Evolutionary conservation across 345 rosid species (phyloP), one percentile per base, ranked within the genome.

Genomic region (Excoecaria agallocha): DNA sequence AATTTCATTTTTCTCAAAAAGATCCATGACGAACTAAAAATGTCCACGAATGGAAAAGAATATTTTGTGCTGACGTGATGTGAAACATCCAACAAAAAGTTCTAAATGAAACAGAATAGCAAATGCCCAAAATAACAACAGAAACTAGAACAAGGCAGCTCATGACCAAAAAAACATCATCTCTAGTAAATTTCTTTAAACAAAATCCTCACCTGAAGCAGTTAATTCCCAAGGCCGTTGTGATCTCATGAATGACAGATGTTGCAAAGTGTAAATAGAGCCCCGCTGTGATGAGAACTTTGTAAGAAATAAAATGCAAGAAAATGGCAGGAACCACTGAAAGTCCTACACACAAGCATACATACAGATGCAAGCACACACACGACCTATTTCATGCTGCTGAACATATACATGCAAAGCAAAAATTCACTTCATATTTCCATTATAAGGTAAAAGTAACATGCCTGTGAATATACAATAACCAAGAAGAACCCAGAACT

Each of bases 171-270:
- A 19, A 17, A 20, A 30, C 8, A 50, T 7, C 20, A 35, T 30
- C 3, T 37, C 30, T 20, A 69, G 15, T 8, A 12, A 41, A 37
- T 41, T 5, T 6, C 7, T 35, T 45, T 2, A 17, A 45, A 55
- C 16, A 68, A 65, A 50, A 70, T 37, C 19, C 75, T 64, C 79
- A 95, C 99, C 99, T 96, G 98, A 96, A 96, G 91, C 98, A 96
- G 84, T 74, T 73, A 70, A 96, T 96, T 72, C 99, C 99, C 88
- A 96, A 81, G 67, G 99, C 96, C 0, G 83, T 72, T 4, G 99
- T 96, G 83, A 96, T 96, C 76, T 96, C 99, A 77, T 93, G 89
- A 76, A 93, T 85, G 74, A 96, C 98, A 19, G 98, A 89, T 50
- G 96, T 89, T 12, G 99, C 96, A 73, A 96, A 89, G 84, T 96